Evolutionary conservation across 805 yeast genomes (phyloP).

Genomic region (Blastobotrys parvus): DNA sequence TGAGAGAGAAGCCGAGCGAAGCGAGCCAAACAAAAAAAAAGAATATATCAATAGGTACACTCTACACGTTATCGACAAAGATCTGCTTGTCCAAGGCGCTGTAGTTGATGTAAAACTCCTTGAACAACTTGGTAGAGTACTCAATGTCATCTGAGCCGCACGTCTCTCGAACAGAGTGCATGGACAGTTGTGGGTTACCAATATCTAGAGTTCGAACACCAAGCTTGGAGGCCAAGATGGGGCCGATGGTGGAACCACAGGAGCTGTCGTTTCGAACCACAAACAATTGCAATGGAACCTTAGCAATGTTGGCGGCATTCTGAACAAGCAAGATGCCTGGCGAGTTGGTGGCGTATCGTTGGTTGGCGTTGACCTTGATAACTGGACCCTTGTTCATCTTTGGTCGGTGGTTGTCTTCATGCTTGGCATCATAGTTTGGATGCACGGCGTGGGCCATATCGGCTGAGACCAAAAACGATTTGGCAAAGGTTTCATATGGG

Average conservation of each 20-base stretch:
- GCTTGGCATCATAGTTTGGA: conserved; percentile 74
- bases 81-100: conserved; percentile 15
- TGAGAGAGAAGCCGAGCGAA: too few relatives aligned
- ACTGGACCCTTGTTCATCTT: conserved; percentile 84
- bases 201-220: conserved; percentile 84
- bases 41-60: not conserved
- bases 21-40: too few relatives aligned
- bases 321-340: conserved; percentile 77
- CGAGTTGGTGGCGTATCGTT: conserved; percentile 89
- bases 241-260: conserved; percentile 96
- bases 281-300: conserved; percentile 82
- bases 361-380: conserved; percentile 88
- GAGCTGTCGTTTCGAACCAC: conserved; percentile 92
- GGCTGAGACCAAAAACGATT: conserved; percentile 81
- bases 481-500: conserved; percentile 28
- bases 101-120: conserved; percentile 43
- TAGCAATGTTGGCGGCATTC: conserved; percentile 54
- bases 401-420: conserved; percentile 77
- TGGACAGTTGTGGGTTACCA: conserved; percentile 86
- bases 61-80: conserved; percentile 11
- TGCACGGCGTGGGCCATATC: conserved; percentile 98
- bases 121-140: conserved; percentile 52
- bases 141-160: conserved; percentile 73
- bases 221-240: conserved; percentile 76
- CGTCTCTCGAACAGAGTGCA: conserved; percentile 92